Evolutionary conservation across 2,329 filamentous ascomycete species (phyloP).

Genomic region (Trichoderma lentiforme): DNA sequence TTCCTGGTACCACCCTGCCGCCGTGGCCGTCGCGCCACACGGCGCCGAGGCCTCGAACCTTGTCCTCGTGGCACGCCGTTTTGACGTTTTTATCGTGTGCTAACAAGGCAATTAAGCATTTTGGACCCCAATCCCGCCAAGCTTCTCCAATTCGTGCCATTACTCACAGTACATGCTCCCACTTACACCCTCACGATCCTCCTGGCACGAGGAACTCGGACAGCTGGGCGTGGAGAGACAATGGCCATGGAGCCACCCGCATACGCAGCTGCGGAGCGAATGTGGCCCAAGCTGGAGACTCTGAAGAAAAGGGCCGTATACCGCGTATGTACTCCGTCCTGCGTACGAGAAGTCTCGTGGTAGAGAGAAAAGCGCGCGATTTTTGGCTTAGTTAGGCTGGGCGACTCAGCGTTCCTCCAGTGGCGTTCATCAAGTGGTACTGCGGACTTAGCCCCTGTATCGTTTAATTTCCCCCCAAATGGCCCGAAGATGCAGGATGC

Average conservation of each 20-base stretch:
- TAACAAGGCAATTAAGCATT: background rate
- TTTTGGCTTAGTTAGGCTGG: constrained; percentile 10
- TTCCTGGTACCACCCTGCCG: background rate
- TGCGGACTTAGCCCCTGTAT: constrained; percentile 12
- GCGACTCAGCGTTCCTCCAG: constrained; percentile 8
- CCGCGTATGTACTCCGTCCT: background rate
- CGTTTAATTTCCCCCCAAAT: constrained; percentile 15
- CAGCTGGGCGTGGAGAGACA: constrained; percentile 4
- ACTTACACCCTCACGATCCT: background rate
- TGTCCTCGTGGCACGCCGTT: constrained; percentile 14
- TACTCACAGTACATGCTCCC: constrained; percentile 9
- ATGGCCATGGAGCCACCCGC: constrained; percentile 3
- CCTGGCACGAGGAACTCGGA: background rate
- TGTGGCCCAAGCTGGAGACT: constrained; percentile 14
- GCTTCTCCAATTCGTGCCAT: background rate
- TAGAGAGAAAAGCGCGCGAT: constrained; percentile 11
- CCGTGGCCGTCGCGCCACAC: constrained; percentile 13
- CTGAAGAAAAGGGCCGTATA: constrained; percentile 18
- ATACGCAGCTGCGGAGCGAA: constrained; percentile 15
- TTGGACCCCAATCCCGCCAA: constrained; percentile 1
- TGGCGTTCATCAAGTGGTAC: constrained; percentile 10
- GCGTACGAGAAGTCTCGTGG: background rate
- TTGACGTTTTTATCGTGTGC: constrained; percentile 6
- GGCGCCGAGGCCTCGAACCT: constrained; percentile 17
- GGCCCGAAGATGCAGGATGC: constrained; percentile 12